Evolutionary conservation across 768 basidiomycete genomes (phyloP), one percentile per base, ranked within the genome.

Genomic region (Collybiopsis confluens): DNA sequence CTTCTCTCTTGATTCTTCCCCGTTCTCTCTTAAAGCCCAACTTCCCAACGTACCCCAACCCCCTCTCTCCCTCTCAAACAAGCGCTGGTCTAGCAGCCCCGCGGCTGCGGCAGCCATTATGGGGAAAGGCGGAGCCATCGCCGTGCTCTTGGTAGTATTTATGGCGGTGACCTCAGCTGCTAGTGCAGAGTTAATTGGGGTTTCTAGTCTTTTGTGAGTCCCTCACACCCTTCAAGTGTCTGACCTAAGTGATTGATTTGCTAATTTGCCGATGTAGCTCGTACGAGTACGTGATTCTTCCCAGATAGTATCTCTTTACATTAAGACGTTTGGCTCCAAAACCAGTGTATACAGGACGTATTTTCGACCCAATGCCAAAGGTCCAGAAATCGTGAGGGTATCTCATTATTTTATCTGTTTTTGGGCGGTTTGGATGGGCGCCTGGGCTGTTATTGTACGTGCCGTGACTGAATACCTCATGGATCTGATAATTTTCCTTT

Each of bases 1-100:
- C n/a, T n/a, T n/a, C n/a, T n/a, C n/a, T n/a, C n/a, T n/a, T n/a
- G n/a, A n/a, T n/a, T n/a, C n/a, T n/a, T n/a, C n/a, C n/a, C n/a
- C n/a, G n/a, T n/a, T n/a, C n/a, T n/a, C n/a, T n/a, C n/a, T n/a
- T n/a, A n/a, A n/a, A 80, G 74, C 78, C 79, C 2, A 67, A 64
- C 35, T 82, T 81, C 58, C 81, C 81, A 2, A 82, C 81, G 0
- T 82, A 75, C 59, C 71, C 81, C 38, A 69, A 73, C 49, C 64
- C 76, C 16, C 58, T 75, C 33, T 70, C 72, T 0, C 61, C 70
- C 15, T 63, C 62, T 26, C 68, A 75, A 59, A 62, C 67, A 1
- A 74, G 70, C 40, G 73, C 73, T 11, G 77, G 78, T 13, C 67
- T 79, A 3, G 73, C 74, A 3, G 72, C 75, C 6, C 75, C 77